phyloP scores from a whole-genome alignment of 352 stramenopile genomes.

The Pythium sukuiense region DNA sequence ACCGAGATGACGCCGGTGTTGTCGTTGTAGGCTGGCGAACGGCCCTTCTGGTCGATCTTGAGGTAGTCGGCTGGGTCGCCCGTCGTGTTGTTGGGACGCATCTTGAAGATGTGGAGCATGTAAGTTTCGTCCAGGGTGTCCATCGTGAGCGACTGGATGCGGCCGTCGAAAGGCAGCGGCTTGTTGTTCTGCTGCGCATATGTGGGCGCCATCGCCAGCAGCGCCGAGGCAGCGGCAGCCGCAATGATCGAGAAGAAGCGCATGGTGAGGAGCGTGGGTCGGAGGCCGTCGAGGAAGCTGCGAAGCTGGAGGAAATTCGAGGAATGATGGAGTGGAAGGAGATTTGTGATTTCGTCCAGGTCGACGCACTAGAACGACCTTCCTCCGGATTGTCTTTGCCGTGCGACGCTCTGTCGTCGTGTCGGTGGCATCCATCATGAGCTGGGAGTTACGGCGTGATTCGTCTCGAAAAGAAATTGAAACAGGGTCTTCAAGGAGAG shows the following conservation, averaged over 20 bases:
- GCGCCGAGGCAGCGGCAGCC: neutral
- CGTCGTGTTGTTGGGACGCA: constrained; percentile 31
- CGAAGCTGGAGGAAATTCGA: neutral
- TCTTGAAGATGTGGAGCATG: constrained; percentile 23
- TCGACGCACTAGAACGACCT: no score
- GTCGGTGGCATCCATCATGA: no score
- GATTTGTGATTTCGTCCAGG: no score
- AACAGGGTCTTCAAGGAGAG: no score
- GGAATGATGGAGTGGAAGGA: neutral
- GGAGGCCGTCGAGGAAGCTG: neutral
- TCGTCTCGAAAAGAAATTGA: no score
- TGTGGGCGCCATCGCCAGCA: neutral
- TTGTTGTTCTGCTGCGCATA: neutral
- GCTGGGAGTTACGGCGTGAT: no score
- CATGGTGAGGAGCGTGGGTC: neutral
- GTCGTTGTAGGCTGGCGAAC: constrained; percentile 36
- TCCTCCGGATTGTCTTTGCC: no score
- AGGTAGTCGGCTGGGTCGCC: constrained; percentile 34
- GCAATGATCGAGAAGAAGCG: neutral
- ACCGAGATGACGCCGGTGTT: constrained; percentile 34
- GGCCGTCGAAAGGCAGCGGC: constrained; percentile 15
- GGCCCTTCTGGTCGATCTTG: constrained; percentile 25
- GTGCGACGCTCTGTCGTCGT: no score
- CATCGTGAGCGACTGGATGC: constrained; percentile 14
- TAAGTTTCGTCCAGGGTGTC: constrained; percentile 12